Evolutionary conservation across 73 alveolate species (phyloP), one percentile per base, ranked within the genome.

Genomic region (Symbiodinium natans): DNA sequence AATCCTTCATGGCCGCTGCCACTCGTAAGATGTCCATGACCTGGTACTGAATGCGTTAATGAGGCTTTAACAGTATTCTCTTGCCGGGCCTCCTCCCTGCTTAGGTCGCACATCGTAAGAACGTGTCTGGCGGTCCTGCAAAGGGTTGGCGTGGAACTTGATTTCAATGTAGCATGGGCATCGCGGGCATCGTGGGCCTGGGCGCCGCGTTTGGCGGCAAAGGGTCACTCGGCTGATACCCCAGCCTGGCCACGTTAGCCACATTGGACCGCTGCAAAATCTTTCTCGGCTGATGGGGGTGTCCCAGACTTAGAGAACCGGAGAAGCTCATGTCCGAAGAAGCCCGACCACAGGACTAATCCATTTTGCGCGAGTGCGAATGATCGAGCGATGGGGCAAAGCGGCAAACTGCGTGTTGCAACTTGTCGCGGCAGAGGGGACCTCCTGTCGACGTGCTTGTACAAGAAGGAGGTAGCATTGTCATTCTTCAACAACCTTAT

Each of bases 11-110:
- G 29, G 95, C 95, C 25, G 95, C 75, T 39, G 95, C 95, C 74
- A 88, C 95, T 88, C 95, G 74, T 71, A 88, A 83, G 74, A 88
- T 88, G 42, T 88, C 77, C 95, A 88, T 88, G 86, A 88, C 95
- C 95, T 74, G 40, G 94, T 36, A 1, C 63, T 6, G 63, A 71
- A 21, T 3, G 83, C 10, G 17, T n/a, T 25, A 19, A 1, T n/a
- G 31, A 21, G 3, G 41, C 31, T 15, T 21, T 21, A 71, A 21
- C 31, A 25, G 17, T 27, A 71, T 39, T 11, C 19, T 10, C n/a
- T 1, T 75, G 8, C n/a, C 41, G 34, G 39, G 43, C 95, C 95
- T 88, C 95, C 13, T 88, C 95, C 31, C 86, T 33, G 95, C 73
- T 63, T 34, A 88, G 46, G 77, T 88, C 95, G 43, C 95, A 88